Percentiles rank a stretch among this genome's conserved stretches.
phyloP scores from a whole-genome alignment of 1,139 yeast species.

The Candida tetrigidarum region DNA sequence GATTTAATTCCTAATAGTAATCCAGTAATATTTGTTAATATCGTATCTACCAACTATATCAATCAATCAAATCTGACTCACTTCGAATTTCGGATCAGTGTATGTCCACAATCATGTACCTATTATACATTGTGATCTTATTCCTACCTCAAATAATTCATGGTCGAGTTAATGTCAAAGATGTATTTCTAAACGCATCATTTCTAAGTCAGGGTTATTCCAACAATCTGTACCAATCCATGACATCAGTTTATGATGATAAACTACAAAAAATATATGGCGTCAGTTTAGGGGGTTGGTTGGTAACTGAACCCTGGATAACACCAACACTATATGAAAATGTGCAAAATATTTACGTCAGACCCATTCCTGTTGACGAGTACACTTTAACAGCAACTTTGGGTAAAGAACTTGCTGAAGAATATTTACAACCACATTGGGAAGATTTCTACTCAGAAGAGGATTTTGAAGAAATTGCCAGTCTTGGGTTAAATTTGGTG shows the following conservation, averaged over 20 bases:
- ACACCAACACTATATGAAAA: constrained; percentile 27
- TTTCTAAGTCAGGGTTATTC: background rate
- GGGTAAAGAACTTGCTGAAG: constrained; percentile 17
- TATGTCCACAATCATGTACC: background rate
- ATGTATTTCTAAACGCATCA: background rate
- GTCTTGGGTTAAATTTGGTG: constrained; percentile 25
- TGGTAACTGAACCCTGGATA: constrained; percentile 34
- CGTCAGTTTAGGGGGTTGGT: constrained; percentile 33
- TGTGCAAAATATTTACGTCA: constrained; percentile 14
- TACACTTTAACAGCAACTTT: constrained; percentile 20
- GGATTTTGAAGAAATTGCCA: constrained; percentile 24
- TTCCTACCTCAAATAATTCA: constrained; percentile 3
- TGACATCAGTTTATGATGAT: constrained; percentile 10
- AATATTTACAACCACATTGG: constrained; percentile 25
- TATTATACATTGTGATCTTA: background rate
- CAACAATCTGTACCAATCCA: constrained; percentile 6
- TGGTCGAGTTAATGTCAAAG: constrained; percentile 1
- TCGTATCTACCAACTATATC: background rate
- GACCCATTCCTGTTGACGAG: constrained; percentile 26
- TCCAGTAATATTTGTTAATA: no score
- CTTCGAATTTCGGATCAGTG: background rate
- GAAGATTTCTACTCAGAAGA: constrained; percentile 22
- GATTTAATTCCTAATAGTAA: background rate
- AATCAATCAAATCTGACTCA: background rate
- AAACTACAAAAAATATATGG: constrained; percentile 20